Evolutionary conservation across 805 yeast genomes (phyloP), one percentile per base, ranked within the genome.

Genomic region (Candida insectorum): DNA sequence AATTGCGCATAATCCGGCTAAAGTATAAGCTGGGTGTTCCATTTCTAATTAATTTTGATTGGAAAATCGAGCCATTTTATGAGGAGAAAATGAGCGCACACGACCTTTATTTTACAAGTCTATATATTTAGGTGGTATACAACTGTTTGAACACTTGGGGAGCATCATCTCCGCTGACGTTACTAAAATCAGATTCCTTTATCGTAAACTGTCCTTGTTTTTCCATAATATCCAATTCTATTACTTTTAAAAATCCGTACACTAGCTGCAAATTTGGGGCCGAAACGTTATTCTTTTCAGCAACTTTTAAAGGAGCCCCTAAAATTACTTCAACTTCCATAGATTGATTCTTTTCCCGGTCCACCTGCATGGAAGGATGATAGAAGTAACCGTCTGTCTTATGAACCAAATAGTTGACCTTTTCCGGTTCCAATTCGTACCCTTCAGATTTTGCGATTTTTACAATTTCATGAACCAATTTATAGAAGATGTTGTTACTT

Each of bases 21-120:
- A 69, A 14, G 89, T 79, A 47, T 68, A 76, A 34, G 86, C 78
- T 36, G 88, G 89, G 55, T 83, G 93, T 62, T 85, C 94, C 93
- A 66, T 65, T 8, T 17, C 6, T 10, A 24, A 30, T 22, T 6
- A 30, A 30, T 30, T 10, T 21, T 12, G 23, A 20, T 20, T 20
- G 23, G 11, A 20, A 8, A 11, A 20, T 20, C 23, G 11, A 20
- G 11, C 10, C 22, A 20, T 11, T 20, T 20, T 11, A 7, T n/a
- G n/a, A n/a, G n/a, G n/a, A n/a, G n/a, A n/a, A n/a, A n/a, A n/a
- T n/a, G n/a, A n/a, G n/a, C n/a, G n/a, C n/a, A n/a, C n/a, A 20
- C 11, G 8, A 20, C 23, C 11, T 20, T 11, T 8, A 11, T 11
- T 20, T 11, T 8, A 8, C 23, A 11, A 20, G 8, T 20, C 10